These are phyloP conservation scores for Ostreobium quekettii DNA, from an alignment of 139 green algal species.

Conservation along the genomic window DNA sequence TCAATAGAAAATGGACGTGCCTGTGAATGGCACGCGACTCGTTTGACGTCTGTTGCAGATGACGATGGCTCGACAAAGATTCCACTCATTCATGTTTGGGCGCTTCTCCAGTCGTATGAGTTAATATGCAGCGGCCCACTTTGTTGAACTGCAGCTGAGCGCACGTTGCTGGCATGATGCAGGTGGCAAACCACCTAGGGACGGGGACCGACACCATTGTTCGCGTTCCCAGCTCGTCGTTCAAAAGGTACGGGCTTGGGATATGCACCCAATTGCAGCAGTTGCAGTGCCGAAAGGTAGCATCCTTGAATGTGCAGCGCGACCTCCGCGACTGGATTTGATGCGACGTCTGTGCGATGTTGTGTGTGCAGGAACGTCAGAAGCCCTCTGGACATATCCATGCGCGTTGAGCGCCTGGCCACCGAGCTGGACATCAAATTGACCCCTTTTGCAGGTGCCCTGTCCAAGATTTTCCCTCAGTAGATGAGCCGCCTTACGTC, in stretches of 20 bases:
- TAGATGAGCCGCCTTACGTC: too few relatives aligned
- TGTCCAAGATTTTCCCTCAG: slow-evolving; percentile 12
- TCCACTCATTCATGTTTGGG: too few relatives aligned
- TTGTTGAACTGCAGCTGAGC: too few relatives aligned
- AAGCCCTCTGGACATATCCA: slow-evolving; percentile 34
- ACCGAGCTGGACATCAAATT: not conserved
- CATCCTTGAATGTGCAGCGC: not conserved
- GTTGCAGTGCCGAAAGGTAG: not conserved
- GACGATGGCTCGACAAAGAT: too few relatives aligned
- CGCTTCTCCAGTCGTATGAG: too few relatives aligned
- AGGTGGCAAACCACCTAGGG: too few relatives aligned
- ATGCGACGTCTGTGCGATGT: not conserved
- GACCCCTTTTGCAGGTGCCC: not conserved
- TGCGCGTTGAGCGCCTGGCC: slow-evolving; percentile 15
- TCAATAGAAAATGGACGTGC: not conserved
- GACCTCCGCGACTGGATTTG: too few relatives aligned
- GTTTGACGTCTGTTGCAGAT: too few relatives aligned
- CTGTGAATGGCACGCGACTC: too few relatives aligned
- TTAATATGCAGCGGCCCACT: too few relatives aligned
- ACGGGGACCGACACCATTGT: too few relatives aligned
- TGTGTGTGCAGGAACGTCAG: slow-evolving; percentile 16
- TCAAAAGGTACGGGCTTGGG: not conserved
- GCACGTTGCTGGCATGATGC: too few relatives aligned
- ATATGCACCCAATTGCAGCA: not conserved
- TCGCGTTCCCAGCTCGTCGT: not conserved